Evolutionary conservation across 495 filamentous ascomycete species (phyloP), one percentile per base, ranked within the genome.

Genomic region (Trichoderma erinaceum): DNA sequence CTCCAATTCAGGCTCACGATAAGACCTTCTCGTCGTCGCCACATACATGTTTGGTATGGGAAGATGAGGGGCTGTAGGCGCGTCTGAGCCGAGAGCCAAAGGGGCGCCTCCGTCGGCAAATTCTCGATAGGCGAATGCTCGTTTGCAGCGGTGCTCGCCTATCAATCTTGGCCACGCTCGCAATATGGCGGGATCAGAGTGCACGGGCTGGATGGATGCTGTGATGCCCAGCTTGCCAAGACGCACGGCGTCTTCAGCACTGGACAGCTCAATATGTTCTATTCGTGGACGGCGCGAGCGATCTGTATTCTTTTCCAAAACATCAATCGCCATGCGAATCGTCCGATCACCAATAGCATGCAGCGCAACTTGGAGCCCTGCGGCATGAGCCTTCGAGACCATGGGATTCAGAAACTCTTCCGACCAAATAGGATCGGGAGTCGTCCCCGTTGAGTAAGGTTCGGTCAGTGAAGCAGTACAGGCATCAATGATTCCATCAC

Each of bases 341-440:
- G 87, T 83, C 21, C 73, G 75, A 66, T 90, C 87, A 46, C 87
- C 87, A 66, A 90, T 90, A 15, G 87, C 87, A 69, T 90, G 87
- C 38, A 90, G 80, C 1, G 87, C 87, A 50, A 85, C 83, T 74
- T 90, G 87, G 35, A 90, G 73, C 0, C 81, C 83, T 0, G 83
- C 84, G 15, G 72, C 72, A 63, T 84, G 79, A 11, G 87, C 87
- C 38, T 78, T 79, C 41, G 80, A 72, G 7, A 89, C 82, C 0
- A 89, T 85, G 2, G 83, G 82, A 21, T 75, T 74, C 1, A 89
- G 76, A 71, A 82, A 81, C 64, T 78, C 75, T 0, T 73, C 68
- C 8, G 81, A 82, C 86, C 86, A 89, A 63, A 88, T 80, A 2
- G 86, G 85, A 2, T 85, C 83, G 52, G 79, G 76, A 4, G 73